These are phyloP conservation scores for Trebouxia gelatinosa DNA, from an alignment of 163 green algal genomes.

Conservation along the genomic window DNA sequence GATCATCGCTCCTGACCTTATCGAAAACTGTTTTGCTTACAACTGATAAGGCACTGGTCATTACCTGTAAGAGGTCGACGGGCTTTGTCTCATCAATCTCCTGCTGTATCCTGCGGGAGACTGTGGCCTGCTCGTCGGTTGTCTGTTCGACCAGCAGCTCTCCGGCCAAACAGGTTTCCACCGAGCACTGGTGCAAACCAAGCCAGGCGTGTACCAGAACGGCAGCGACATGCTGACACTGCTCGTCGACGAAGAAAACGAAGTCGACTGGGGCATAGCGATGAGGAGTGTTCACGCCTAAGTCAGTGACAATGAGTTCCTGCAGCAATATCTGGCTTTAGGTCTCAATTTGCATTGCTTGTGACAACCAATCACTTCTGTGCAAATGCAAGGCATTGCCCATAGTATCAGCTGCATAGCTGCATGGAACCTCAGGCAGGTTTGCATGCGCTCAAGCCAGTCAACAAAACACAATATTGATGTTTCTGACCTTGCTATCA, in stretches of 20 bases:
- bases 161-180: slow-evolving; percentile 6
- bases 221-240: slow-evolving; percentile 4
- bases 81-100: slow-evolving; percentile 3
- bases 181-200: background rate
- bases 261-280: background rate
- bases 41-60: background rate
- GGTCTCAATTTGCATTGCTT: too few relatives aligned
- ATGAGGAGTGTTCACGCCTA: too few relatives aligned
- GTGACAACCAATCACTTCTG: too few relatives aligned
- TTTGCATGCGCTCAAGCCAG: too few relatives aligned
- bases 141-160: background rate
- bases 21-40: background rate
- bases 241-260: slow-evolving; percentile 7
- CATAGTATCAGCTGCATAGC: too few relatives aligned
- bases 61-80: slow-evolving; percentile 9
- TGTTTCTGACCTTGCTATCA: background rate
- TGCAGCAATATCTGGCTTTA: too few relatives aligned
- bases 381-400: too few relatives aligned
- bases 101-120: background rate
- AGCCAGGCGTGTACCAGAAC: slow-evolving; percentile 16
- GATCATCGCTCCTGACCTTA: background rate
- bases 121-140: background rate
- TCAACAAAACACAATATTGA: too few relatives aligned
- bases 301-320: too few relatives aligned
- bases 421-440: too few relatives aligned